Conservation (phyloP, 306 rosid species). For the Sechiopsis laciniata region DNA sequence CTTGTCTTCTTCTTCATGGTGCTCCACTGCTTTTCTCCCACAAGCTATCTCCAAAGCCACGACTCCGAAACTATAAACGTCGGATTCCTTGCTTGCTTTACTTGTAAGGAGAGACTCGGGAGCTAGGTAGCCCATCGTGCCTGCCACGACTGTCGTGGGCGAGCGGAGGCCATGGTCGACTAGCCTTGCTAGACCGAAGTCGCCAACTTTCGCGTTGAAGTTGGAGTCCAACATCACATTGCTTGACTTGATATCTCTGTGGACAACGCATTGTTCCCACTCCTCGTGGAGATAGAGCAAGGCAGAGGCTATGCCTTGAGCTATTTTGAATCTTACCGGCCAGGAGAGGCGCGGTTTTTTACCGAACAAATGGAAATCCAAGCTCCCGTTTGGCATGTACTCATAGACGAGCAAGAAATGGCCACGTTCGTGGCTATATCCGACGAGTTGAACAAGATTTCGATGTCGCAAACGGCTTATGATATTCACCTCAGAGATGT, state of each 20-base stretch:
- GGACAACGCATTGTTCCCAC: conserved; percentile 19
- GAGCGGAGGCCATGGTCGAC: conserved; percentile 16
- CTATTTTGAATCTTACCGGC: conserved; percentile 6
- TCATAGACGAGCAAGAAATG: conserved; percentile 10
- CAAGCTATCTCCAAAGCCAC: too few species aligned
- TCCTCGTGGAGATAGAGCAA: conserved; percentile 11
- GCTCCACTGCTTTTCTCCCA: background rate
- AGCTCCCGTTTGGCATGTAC: background rate
- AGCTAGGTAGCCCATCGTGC: conserved; percentile 23
- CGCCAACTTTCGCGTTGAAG: conserved; percentile 18
- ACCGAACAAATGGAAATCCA: background rate
- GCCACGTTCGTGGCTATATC: conserved; percentile 16
- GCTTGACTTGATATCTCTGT: conserved; percentile 17
- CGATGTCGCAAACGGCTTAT: conserved; percentile 19
- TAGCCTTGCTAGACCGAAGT: conserved; percentile 18
- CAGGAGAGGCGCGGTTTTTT: background rate
- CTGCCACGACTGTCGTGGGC: conserved; percentile 7
- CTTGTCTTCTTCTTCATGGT: background rate
- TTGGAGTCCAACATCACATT: conserved; percentile 7
- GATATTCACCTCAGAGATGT: conserved; percentile 20
- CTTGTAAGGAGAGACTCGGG: background rate
- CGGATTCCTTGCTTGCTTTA: too few species aligned
- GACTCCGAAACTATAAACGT: too few species aligned
- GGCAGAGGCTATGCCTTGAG: background rate
- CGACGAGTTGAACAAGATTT: conserved; percentile 19